These are phyloP conservation scores for Penicillium desertorum DNA, from an alignment of 495 filamentous ascomycete species.

Conservation along the genomic window DNA sequence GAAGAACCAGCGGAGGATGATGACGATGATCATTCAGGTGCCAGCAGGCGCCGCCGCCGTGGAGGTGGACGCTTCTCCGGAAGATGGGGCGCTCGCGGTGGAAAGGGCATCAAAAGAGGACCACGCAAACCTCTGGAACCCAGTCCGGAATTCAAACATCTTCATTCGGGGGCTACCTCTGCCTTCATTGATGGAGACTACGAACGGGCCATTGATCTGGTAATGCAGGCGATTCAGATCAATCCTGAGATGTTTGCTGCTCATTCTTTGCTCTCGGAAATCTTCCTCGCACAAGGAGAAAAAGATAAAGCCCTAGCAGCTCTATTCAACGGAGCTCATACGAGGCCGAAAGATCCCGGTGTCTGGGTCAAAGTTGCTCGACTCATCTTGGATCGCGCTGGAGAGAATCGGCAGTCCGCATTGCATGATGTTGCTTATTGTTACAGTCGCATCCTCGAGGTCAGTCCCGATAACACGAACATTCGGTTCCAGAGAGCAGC, in stretches of 20 bases:
- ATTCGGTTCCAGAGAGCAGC: conserved; percentile 62
- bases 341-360: conserved; percentile 63
- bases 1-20: conserved; percentile 30
- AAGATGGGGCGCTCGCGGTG: conserved; percentile 46
- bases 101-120: conserved; percentile 56
- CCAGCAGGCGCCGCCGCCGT: conserved; percentile 34
- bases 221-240: conserved; percentile 68
- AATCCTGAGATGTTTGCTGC: conserved; percentile 83
- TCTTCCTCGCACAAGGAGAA: conserved; percentile 67
- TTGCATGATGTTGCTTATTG: conserved; percentile 63
- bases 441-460: conserved; percentile 65
- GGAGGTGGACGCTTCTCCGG: conserved; percentile 44
- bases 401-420: conserved; percentile 49
- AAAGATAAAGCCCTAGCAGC: conserved; percentile 65
- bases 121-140: conserved; percentile 73
- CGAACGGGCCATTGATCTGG: conserved; percentile 59
- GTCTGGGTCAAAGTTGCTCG: conserved; percentile 70
- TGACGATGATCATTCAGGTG: conserved; percentile 31
- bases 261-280: conserved; percentile 71
- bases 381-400: conserved; percentile 61
- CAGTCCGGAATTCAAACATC: conserved; percentile 68
- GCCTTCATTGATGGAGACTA: conserved; percentile 67
- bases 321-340: conserved; percentile 68
- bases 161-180: conserved; percentile 67
- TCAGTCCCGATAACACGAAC: conserved; percentile 57